phyloP scores from a whole-genome alignment of 129 eudicot species.

The Helianthus annuus region HanXRQr2.0-SUNRISE NC_035442.2:91938269-91938768 shows the following conservation, averaged over 20 bases:
- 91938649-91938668: conserved; percentile 62
- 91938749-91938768: conserved; percentile 14
- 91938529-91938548: conserved; percentile 37
- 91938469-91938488: conserved; percentile 49
- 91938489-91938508: conserved; percentile 46
- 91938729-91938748: not conserved
- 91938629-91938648: conserved; percentile 70
- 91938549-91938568: conserved; percentile 42
- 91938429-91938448: conserved; percentile 52
- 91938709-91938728: too few relatives aligned
- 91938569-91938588: conserved; percentile 46
- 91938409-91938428: conserved; percentile 51
- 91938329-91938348: conserved; percentile 8
- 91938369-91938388: conserved; percentile 31
- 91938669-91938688: conserved; percentile 51
- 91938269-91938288: conserved; percentile 68
- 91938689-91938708: not conserved
- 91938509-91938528: conserved; percentile 62
- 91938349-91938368: conserved; percentile 18
- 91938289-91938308: conserved; percentile 52
- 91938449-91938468: conserved; percentile 49
- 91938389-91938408: conserved; percentile 43
- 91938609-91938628: conserved; percentile 59
- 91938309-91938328: conserved; percentile 26
- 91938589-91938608: conserved; percentile 60